Conservation (phyloP, 257 asterid genomes). For the Thymus quinquecostatus region DNA sequence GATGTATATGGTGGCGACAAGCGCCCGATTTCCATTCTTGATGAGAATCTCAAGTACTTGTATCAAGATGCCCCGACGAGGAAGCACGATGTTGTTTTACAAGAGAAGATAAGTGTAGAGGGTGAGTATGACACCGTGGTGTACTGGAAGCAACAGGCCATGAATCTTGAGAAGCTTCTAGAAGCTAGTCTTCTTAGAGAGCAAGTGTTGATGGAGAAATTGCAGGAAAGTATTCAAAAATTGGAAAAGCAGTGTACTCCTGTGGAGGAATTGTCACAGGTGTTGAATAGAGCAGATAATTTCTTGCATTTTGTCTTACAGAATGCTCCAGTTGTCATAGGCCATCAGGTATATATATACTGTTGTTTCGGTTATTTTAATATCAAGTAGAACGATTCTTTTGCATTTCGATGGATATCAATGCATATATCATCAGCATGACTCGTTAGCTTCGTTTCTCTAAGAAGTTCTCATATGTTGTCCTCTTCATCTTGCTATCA, state of each 20-base stretch:
- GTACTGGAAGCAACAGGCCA: conserved; percentile 76
- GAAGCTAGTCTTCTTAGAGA: conserved; percentile 68
- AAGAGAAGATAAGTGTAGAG: conserved; percentile 56
- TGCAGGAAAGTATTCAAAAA: conserved; percentile 80
- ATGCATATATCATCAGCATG: background rate
- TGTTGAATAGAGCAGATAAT: conserved; percentile 83
- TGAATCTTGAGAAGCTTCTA: conserved; percentile 68
- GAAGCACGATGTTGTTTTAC: conserved; percentile 48
- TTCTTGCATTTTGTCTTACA: conserved; percentile 90
- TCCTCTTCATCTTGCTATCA: background rate
- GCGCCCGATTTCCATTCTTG: conserved; percentile 80
- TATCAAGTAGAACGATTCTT: background rate
- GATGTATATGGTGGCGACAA: conserved; percentile 76
- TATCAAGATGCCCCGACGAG: conserved; percentile 64
- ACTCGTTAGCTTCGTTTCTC: background rate
- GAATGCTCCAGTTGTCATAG: conserved; percentile 94
- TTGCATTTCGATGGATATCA: background rate
- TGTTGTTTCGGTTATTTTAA: background rate
- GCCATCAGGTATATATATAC: conserved; percentile 68
- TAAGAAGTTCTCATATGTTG: background rate
- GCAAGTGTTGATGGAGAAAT: conserved; percentile 57
- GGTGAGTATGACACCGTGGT: conserved; percentile 64
- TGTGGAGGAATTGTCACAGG: conserved; percentile 78
- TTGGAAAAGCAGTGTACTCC: conserved; percentile 84
- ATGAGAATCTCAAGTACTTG: conserved; percentile 64